A percentile compares a stretch with the other conserved stretches of the same genome.
Conservation (phyloP, 805 yeast species). For the Yarrowia osloensis region DNA sequence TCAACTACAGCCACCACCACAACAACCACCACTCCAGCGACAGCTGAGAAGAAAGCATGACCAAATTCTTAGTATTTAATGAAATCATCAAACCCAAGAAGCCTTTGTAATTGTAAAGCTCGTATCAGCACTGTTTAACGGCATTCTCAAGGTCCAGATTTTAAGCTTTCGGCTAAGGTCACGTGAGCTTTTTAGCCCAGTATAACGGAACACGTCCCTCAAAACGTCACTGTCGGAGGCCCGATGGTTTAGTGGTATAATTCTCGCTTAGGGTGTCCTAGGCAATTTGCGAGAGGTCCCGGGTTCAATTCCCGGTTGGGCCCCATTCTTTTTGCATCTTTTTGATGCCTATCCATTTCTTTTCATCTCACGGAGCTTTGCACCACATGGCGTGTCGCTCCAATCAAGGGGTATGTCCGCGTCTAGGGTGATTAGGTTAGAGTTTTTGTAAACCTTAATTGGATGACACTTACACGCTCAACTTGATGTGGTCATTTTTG, state of each 20-base stretch:
- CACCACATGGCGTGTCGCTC: not conserved
- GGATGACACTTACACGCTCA: too few relatives aligned
- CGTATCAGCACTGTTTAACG: too few relatives aligned
- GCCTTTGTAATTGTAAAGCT: too few relatives aligned
- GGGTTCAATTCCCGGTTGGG: conserved; percentile 31
- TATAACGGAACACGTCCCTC: not conserved
- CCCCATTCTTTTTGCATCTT: conserved; percentile 14
- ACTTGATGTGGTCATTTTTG: not conserved
- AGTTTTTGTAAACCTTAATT: not conserved
- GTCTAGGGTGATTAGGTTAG: conserved; percentile 2
- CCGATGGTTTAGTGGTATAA: conserved; percentile 31
- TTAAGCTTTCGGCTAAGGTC: not conserved
- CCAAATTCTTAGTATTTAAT: not conserved
- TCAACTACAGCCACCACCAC: not conserved
- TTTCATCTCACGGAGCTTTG: not conserved
- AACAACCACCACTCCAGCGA: conserved; percentile 3
- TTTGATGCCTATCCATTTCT: not conserved
- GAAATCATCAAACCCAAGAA: not conserved
- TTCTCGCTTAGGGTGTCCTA: conserved; percentile 31
- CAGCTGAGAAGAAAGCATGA: conserved; percentile 10
- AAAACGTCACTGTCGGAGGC: not conserved
- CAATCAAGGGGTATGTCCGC: conserved; percentile 16
- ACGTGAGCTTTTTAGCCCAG: not conserved
- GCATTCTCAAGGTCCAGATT: not conserved
- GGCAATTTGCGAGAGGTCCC: conserved; percentile 31